Evolutionary conservation across 148 eudicot genomes (phyloP).

Genomic region (Silene uniflora): DNA sequence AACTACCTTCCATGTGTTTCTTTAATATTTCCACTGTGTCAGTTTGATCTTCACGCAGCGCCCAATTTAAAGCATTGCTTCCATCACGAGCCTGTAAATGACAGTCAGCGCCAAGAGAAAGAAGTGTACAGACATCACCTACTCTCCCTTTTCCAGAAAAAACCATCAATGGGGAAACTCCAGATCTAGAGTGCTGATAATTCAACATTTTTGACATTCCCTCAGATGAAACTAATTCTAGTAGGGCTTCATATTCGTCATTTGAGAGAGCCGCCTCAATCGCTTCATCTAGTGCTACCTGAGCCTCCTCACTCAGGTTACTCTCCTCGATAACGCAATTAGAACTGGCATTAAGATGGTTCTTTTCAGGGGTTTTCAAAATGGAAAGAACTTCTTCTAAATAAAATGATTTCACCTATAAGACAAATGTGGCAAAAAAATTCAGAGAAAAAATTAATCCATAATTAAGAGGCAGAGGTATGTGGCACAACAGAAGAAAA

Average conservation of each 20-base stretch:
- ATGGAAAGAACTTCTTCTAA: constrained; percentile 75
- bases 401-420: constrained; percentile 74
- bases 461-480: neutral
- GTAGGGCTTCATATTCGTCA: constrained; percentile 76
- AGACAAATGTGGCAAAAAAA: constrained; percentile 12
- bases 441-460: neutral
- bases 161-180: constrained; percentile 89
- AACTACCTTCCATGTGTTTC: constrained; percentile 45
- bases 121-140: constrained; percentile 79
- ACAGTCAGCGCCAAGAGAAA: constrained; percentile 81
- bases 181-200: constrained; percentile 72
- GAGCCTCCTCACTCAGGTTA: constrained; percentile 46
- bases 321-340: constrained; percentile 31
- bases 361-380: constrained; percentile 39
- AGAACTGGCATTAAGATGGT: constrained; percentile 39
- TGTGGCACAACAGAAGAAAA: constrained; percentile 7
- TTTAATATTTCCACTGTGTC: constrained; percentile 62
- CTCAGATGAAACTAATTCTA: constrained; percentile 59
- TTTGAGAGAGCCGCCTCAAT: constrained; percentile 58
- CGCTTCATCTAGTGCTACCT: constrained; percentile 76
- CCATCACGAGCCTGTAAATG: constrained; percentile 62
- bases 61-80: constrained; percentile 73
- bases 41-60: constrained; percentile 51
- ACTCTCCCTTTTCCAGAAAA: constrained; percentile 76
- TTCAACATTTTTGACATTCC: constrained; percentile 44